These are phyloP conservation scores for Parascedosporium putredinis DNA, from an alignment of 2,329 filamentous ascomycete genomes.

Conservation along the genomic window DNA sequence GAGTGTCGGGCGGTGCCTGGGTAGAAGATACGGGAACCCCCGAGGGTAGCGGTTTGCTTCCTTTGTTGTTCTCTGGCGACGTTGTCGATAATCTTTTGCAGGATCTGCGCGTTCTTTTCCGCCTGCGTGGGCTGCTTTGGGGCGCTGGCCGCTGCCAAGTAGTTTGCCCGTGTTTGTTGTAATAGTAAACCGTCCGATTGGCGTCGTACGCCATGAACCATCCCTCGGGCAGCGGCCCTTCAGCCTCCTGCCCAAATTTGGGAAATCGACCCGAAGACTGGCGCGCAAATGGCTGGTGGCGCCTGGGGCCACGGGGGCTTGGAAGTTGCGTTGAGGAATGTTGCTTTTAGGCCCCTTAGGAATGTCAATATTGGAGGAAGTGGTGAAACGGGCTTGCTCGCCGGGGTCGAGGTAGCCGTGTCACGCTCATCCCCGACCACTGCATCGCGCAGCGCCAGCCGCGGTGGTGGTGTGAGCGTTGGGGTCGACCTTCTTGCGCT, in stretches of 20 bases:
- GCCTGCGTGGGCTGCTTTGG: slow-evolving; percentile 52
- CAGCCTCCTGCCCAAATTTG: slow-evolving; percentile 16
- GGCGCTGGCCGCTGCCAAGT: slow-evolving; percentile 73
- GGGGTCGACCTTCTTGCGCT: slow-evolving; percentile 74
- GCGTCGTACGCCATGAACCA: slow-evolving; percentile 72
- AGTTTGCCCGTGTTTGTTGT: slow-evolving; percentile 64
- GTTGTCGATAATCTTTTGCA: slow-evolving; percentile 78
- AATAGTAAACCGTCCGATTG: slow-evolving; percentile 73
- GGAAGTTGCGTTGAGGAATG: slow-evolving; percentile 38
- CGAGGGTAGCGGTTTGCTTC: slow-evolving; percentile 23
- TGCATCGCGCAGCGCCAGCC: slow-evolving; percentile 10
- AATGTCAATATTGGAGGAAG: slow-evolving; percentile 37
- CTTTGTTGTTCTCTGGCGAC: slow-evolving; percentile 60
- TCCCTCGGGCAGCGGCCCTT: slow-evolving; percentile 58
- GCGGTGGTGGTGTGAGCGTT: slow-evolving; percentile 32
- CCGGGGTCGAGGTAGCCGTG: slow-evolving; percentile 25
- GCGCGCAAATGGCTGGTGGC: slow-evolving; percentile 35
- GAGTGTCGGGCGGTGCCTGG: slow-evolving; percentile 55
- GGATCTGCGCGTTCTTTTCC: slow-evolving; percentile 54
- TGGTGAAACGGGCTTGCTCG: slow-evolving; percentile 30
- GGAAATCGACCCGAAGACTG: slow-evolving; percentile 16
- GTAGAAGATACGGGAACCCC: slow-evolving; percentile 29
- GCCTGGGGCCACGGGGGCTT: not conserved
- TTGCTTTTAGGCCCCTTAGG: slow-evolving; percentile 52
- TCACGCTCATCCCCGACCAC: slow-evolving; percentile 26